A percentile compares a stretch with the other conserved stretches of the same genome.
phyloP scores from a whole-genome alignment of 2,329 filamentous ascomycete species.

The Aspergillus eucalypticola region DNA sequence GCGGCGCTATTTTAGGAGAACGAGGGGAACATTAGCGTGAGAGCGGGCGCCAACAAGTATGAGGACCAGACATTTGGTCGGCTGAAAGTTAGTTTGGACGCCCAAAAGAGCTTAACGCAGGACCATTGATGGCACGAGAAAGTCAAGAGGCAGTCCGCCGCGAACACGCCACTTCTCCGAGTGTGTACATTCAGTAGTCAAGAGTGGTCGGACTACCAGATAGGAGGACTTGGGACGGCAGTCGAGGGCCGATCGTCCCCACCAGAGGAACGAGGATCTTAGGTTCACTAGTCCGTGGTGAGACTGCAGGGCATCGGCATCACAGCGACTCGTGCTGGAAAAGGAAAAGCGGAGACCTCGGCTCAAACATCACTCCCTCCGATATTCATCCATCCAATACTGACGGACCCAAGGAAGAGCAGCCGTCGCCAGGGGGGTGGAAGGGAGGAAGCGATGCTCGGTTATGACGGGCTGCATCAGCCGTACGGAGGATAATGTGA shows the following conservation, averaged over 20 bases:
- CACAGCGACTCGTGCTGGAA: conserved; percentile 17
- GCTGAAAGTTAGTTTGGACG: conserved; percentile 2
- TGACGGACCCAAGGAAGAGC: background rate
- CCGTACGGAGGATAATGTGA: background rate
- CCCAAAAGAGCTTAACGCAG: conserved; percentile 15
- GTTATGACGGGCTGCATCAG: background rate
- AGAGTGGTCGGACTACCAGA: background rate
- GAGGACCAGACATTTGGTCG: conserved; percentile 2
- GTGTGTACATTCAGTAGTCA: conserved; percentile 14
- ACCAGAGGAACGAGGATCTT: conserved; percentile 27
- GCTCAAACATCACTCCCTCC: conserved; percentile 5
- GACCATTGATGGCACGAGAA: conserved; percentile 11
- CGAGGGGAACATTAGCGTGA: conserved; percentile 8
- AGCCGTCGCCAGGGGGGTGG: background rate
- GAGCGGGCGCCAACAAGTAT: conserved; percentile 13
- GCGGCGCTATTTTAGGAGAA: conserved; percentile 22
- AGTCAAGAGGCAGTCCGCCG: conserved; percentile 5
- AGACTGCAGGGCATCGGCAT: conserved; percentile 15
- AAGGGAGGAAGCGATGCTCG: background rate
- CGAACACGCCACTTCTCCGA: conserved; percentile 21
- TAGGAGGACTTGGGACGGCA: conserved; percentile 23
- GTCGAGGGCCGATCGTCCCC: conserved; percentile 28
- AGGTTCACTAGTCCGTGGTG: conserved; percentile 16
- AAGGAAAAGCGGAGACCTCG: conserved; percentile 16
- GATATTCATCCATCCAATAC: background rate